A percentile compares a stretch with the other conserved stretches of the same genome.
These are phyloP conservation scores for Kwoniella shivajii DNA, from an alignment of 1,284 basidiomycete genomes.

Conservation along the genomic window DNA sequence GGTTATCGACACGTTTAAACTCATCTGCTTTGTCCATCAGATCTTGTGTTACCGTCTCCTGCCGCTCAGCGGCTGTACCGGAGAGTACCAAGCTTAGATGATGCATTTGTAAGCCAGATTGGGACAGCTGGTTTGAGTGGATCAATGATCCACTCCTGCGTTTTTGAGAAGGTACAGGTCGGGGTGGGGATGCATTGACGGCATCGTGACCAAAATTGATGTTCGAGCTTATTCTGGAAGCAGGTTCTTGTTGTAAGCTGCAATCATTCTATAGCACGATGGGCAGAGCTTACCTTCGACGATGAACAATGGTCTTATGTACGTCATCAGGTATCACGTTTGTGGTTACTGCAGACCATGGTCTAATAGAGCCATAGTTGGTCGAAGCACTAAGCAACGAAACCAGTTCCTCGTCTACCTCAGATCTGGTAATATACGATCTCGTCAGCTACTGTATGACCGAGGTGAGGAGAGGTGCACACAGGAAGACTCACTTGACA, in stretches of 20 bases:
- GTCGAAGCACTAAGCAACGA: slow-evolving; percentile 32
- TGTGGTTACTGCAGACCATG: slow-evolving; percentile 29
- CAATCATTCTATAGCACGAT: too few relatives aligned
- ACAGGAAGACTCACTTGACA: slow-evolving; percentile 26
- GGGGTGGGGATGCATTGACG: slow-evolving; percentile 5
- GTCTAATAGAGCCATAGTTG: slow-evolving; percentile 18
- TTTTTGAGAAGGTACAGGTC: slow-evolving; percentile 25
- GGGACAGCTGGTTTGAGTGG: slow-evolving; percentile 3
- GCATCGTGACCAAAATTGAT: slow-evolving; percentile 3
- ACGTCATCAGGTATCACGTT: slow-evolving; percentile 29
- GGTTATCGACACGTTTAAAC: slow-evolving; percentile 19
- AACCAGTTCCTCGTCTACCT: slow-evolving; percentile 35
- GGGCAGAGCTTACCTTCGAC: slow-evolving; percentile 28
- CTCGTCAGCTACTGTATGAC: background rate
- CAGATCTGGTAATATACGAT: slow-evolving; percentile 26
- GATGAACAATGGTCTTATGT: slow-evolving; percentile 35
- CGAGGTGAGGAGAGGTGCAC: background rate
- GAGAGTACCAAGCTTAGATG: background rate
- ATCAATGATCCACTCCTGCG: slow-evolving; percentile 23
- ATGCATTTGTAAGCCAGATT: slow-evolving; percentile 21
- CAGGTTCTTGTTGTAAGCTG: too few relatives aligned
- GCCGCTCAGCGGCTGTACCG: slow-evolving; percentile 35
- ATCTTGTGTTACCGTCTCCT: slow-evolving; percentile 31
- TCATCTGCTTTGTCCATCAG: slow-evolving; percentile 25
- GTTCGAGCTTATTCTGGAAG: slow-evolving; percentile 12